A percentile compares a stretch with the other conserved stretches of the same genome.
Conservation (phyloP, 352 stramenopile species). For the Aphanomyces euteiches region DNA sequence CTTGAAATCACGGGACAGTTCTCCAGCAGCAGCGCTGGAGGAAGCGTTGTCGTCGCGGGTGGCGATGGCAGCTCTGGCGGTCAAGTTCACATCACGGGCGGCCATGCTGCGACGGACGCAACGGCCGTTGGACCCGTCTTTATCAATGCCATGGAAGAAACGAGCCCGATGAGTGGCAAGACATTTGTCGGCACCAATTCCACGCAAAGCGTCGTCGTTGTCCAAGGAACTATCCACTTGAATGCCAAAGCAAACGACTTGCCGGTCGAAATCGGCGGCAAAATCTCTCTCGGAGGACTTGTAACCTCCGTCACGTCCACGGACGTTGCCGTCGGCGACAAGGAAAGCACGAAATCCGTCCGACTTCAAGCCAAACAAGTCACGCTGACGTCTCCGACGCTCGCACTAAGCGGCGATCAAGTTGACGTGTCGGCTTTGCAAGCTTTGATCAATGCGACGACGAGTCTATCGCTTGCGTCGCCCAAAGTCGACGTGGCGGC, state of each 20-base stretch:
- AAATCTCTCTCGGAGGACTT: background rate
- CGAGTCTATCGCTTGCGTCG: background rate
- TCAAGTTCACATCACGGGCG: constrained; percentile 47
- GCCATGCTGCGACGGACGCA: constrained; percentile 35
- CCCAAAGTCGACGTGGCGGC: background rate
- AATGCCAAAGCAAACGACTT: constrained; percentile 1
- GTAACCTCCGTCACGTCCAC: constrained; percentile 27
- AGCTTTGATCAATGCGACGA: background rate
- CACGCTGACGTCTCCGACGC: background rate
- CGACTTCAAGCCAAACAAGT: constrained; percentile 14
- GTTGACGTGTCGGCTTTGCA: background rate
- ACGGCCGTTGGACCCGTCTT: constrained; percentile 37
- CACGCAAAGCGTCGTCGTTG: background rate
- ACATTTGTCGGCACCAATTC: constrained; percentile 32
- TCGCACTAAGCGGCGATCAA: background rate
- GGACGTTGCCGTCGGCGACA: constrained; percentile 28
- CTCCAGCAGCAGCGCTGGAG: constrained; percentile 44
- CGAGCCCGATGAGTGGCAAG: constrained; percentile 31
- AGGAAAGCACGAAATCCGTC: constrained; percentile 23
- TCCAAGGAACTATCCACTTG: constrained; percentile 7
- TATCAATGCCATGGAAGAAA: constrained; percentile 52
- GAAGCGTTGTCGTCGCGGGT: constrained; percentile 51
- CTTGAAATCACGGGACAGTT: constrained; percentile 58
- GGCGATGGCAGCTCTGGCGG: constrained; percentile 46
- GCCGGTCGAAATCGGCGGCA: constrained; percentile 1